Base-by-base conservation (phyloP, 805 yeast species). In the Sugiyamaella chiloensis region DNA sequence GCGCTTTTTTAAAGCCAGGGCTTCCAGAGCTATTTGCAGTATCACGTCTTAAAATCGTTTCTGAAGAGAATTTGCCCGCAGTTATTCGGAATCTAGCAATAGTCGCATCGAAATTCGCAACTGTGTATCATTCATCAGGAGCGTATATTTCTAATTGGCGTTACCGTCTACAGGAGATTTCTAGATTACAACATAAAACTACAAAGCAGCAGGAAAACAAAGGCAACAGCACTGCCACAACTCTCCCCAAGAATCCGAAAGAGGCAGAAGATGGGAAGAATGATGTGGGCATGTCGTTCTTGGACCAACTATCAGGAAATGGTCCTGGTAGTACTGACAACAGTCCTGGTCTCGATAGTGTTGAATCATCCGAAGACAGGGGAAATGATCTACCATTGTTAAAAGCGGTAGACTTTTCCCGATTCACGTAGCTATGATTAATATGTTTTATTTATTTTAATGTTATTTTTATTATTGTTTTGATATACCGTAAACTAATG, bases 21-120 rank as follows among this genome's bases (percentile, higher is more conserved):
- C 80, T 86, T 7, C 91, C 91, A 2, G 88, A 85, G 2, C 72
- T 86, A 6, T 80, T 86, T 58, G 82, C 95, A 0, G 80, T 90
- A 0, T 76, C 85, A 37, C 90, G 85, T 58, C 76, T 83, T 64
- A 87, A 87, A 65, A 69, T 88, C 20, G 70, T 88, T 5, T 74
- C 82, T 14, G 81, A 73, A 46, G 73, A 71, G 37, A 76, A 79
- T 26, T 65, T 89, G 41, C 75, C 95, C 0, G 65, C 69, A 3
- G 81, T 82, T 60, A 76, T 87, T 7, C 72, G 95, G 41, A 84
- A 83, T 52, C 65, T 84, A 51, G 79, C 86, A 1, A 60, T 83
- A 17, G 72, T 80, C 46, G 83, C 89, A 2, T 76, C 79, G 53
- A 83, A 80, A 51, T 85, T 87, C 64, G 88, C 96, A 1, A 73